Conservation (phyloP, 108 stramenopile species). For the Thalassiosira profunda region DNA sequence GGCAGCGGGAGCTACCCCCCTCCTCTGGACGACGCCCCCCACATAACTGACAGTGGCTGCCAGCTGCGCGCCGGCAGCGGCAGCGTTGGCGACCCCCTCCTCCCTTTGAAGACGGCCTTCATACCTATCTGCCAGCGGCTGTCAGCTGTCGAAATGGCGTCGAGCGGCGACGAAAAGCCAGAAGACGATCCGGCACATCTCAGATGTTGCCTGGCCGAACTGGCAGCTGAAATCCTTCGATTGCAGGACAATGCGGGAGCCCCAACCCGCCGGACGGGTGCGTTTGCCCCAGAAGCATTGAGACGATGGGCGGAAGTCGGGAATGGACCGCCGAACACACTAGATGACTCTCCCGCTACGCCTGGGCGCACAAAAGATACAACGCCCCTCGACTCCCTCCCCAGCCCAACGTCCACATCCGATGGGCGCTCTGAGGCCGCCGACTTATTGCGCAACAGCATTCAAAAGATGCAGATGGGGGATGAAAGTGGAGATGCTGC, state of each 20-base stretch:
- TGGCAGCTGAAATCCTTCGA: constrained; percentile 6
- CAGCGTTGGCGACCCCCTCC: too few species aligned
- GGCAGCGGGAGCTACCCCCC: too few species aligned
- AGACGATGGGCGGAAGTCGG: constrained; percentile 2
- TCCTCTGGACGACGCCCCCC: too few species aligned
- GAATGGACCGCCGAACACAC: not conserved
- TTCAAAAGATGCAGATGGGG: constrained; percentile 21
- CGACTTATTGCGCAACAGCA: constrained; percentile 13
- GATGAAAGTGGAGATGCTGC: not conserved
- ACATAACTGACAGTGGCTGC: too few species aligned
- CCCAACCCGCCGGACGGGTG: not conserved
- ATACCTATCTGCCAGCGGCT: too few species aligned
- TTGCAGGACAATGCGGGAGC: constrained; percentile 1
- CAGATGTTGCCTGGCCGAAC: not conserved
- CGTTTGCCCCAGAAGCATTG: constrained; percentile 1
- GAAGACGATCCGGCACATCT: not conserved
- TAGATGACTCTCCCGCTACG: not conserved
- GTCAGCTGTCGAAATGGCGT: too few species aligned
- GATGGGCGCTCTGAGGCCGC: constrained; percentile 34
- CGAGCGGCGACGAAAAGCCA: too few species aligned
- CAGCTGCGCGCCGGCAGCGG: too few species aligned
- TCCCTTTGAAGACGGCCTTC: too few species aligned
- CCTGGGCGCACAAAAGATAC: not conserved
- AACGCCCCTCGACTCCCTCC: constrained; percentile 10
- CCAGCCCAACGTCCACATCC: constrained; percentile 31